Evolutionary conservation across 2,329 filamentous ascomycete species (phyloP), one percentile per base, ranked within the genome.

Genomic region (Sclerotinia minor): DNA sequence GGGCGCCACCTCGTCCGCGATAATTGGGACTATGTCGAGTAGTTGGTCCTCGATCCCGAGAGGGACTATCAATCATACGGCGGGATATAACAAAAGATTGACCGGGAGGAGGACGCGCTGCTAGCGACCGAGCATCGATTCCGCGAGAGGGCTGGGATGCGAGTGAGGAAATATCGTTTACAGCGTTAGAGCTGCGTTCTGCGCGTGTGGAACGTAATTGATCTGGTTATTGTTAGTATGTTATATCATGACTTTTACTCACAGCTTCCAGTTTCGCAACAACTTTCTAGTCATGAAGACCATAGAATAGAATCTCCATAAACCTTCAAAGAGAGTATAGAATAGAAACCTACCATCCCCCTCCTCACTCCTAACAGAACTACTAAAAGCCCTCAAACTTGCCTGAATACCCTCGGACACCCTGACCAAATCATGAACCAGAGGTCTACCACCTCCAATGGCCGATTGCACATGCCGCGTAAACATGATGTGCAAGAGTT

Each of bases 401-500:
- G 73, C 72, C 2, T 73, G 71, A 68, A 78, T 77, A 21, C 76
- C 75, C 69, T 77, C 76, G 47, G 72, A 67, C 32, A 76, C 73
- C 67, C 71, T 73, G 1, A 68, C 52, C 38, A 77, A 54, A 61
- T 77, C 76, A 72, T 69, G 68, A 24, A 69, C 67, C 15, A 71
- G 44, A 67, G 76, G 76, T 68, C 76, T 72, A 0, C 72, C 70
- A 35, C 74, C 73, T 50, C 75, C 73, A 72, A 77, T 70, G 49
- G 75, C 72, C 32, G 76, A 75, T 58, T 76, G 71, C 44, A 74
- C 71, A 72, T 78, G 77, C 75, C 77, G 76, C 73, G 76, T 78
- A 64, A 74, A 77, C 77, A 78, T 78, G 59, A 60, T 76, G 70
- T 70, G 47, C 38, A 44, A 26, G 32, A 11, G n/a, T 44, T 67